Conservation (phyloP, 148 eudicot species). For the Diospyros lotus region DNA sequence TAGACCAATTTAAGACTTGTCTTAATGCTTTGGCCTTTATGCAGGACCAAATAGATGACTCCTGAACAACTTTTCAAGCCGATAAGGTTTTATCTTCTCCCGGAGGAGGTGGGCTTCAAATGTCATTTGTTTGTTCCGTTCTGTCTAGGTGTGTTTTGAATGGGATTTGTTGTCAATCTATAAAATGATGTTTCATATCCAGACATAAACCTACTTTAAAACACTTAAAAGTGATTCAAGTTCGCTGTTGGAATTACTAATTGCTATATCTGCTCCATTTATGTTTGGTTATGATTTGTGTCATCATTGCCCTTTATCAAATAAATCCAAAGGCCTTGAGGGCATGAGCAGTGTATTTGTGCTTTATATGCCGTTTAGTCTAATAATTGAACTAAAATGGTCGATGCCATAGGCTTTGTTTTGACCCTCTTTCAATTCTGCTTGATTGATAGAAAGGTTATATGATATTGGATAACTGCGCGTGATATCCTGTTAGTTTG, state of each 20-base stretch:
- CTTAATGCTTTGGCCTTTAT: conserved; percentile 8
- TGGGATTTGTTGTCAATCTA: conserved; percentile 1
- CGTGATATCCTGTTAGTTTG: too few relatives aligned
- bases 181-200: conserved; percentile 9
- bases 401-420: too few relatives aligned
- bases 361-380: too few relatives aligned
- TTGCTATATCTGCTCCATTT: background rate
- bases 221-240: conserved; percentile 10
- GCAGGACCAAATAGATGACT: conserved; percentile 55
- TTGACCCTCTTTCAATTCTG: too few relatives aligned
- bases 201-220: conserved; percentile 3
- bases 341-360: too few relatives aligned
- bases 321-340: too few relatives aligned
- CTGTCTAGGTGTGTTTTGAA: conserved; percentile 13
- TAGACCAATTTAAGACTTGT: background rate
- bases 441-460: too few relatives aligned
- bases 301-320: background rate
- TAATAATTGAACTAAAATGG: too few relatives aligned
- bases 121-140: conserved; percentile 25
- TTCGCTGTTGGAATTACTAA: background rate
- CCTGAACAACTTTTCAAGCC: conserved; percentile 18
- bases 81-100: conserved; percentile 14
- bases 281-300: background rate
- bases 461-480: too few relatives aligned
- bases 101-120: conserved; percentile 32